Evolutionary conservation across 129 eudicot genomes (phyloP).

Genomic region (Arctium minus): DNA sequence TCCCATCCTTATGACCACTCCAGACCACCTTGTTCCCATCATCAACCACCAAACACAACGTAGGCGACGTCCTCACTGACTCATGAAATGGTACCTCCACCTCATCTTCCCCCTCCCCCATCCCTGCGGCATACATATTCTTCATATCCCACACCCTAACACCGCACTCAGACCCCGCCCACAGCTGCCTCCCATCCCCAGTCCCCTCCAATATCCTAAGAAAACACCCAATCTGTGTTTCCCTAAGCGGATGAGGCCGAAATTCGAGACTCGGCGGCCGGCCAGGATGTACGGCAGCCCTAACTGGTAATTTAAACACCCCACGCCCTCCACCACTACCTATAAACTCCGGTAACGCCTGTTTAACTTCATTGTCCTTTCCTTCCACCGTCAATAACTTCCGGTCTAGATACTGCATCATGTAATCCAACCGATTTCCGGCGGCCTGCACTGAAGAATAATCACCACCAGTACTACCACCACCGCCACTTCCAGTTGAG

Average conservation of each 20-base stretch:
- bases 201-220: constrained; percentile 50
- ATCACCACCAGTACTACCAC: constrained; percentile 1
- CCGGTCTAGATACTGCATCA: constrained; percentile 82
- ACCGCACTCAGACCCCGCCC: constrained; percentile 86
- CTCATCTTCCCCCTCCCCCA: constrained; percentile 38
- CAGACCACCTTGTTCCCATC: constrained; percentile 72
- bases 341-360: constrained; percentile 56
- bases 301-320: constrained; percentile 51
- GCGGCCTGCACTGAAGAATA: constrained; percentile 32
- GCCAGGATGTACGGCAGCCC: constrained; percentile 46
- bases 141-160: constrained; percentile 59
- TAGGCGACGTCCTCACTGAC: constrained; percentile 42
- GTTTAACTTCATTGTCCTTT: constrained; percentile 15
- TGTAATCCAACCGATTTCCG: constrained; percentile 71
- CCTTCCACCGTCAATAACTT: constrained; percentile 44
- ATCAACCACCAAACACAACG: constrained; percentile 70
- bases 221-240: constrained; percentile 59
- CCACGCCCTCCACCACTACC: constrained; percentile 64
- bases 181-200: constrained; percentile 43
- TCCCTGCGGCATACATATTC: constrained; percentile 39
- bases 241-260: constrained; percentile 69
- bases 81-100: constrained; percentile 50
- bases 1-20: constrained; percentile 96
- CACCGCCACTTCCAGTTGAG: constrained; percentile 23
- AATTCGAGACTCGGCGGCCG: constrained; percentile 74